Evolutionary conservation across 2,329 filamentous ascomycete species (phyloP), one percentile per base, ranked within the genome.

Genomic region (Aureobasidium vineae): DNA sequence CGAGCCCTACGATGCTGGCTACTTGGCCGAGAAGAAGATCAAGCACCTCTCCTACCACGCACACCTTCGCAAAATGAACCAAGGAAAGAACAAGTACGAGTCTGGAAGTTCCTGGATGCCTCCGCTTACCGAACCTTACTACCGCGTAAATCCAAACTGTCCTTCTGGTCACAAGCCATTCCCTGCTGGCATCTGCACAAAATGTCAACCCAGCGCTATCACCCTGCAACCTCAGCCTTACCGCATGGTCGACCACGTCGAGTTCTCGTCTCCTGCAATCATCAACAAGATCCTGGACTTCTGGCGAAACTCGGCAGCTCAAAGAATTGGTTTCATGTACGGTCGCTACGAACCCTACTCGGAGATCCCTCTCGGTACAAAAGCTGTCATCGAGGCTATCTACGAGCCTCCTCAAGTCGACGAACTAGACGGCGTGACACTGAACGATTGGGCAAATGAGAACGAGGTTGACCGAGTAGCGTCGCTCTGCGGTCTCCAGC

Each of bases 31-130:
- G 72, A 96, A 94, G 83, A 97, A 97, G 84, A 97, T 99, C 84
- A 99, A 99, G 78, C 96, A 99, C 78, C 84, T 95, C 33, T 98
- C 95, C 0, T 97, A 98, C 79, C 95, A 99, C 78, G 90, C 93
- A 5, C 89, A 98, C 76, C 84, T 99, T 53, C 88, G 93, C 70
- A 99, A 99, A 77, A 89, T 97, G 78, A 99, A 99, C 79, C 89
- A 92, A 16, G 90, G 92, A 16, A 98, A 96, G 70, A 99, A 99
- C 80, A 97, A 96, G 77, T 91, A 94, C 38, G 94, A 99, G 78
- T 85, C 92, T 1, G 93, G 92, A 67, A 93, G 88, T 77, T 98
- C 95, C 7, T 99, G 95, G 76, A 98, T 99, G 81, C 95, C 95
- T 15, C 95, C 95, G 1, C 85, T 99, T 15, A 91, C 86, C 66